Percentiles rank a stretch among this genome's conserved stretches.
phyloP scores from a whole-genome alignment of 1,284 basidiomycete species.

The Exobasidium rhododendri region DNA sequence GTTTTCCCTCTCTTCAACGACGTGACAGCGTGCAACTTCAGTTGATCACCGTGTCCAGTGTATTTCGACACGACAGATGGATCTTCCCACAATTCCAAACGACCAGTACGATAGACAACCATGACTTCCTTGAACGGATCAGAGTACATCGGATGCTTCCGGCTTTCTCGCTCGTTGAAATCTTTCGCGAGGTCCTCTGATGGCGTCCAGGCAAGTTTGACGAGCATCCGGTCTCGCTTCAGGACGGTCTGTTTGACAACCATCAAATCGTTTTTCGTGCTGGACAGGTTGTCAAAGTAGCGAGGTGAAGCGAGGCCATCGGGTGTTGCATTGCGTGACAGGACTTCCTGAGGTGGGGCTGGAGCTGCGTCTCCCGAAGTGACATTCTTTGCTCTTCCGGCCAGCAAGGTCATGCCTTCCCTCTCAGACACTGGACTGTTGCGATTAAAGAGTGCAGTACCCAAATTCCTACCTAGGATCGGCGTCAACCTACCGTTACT shows the following conservation, averaged over 20 bases:
- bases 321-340: slow-evolving; percentile 22
- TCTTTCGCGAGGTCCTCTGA: slow-evolving; percentile 60
- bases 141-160: slow-evolving; percentile 61
- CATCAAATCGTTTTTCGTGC: slow-evolving; percentile 13
- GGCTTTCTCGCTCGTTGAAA: slow-evolving; percentile 69
- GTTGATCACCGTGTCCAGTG: slow-evolving; percentile 28
- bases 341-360: slow-evolving; percentile 36
- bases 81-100: slow-evolving; percentile 74
- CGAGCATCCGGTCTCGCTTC: slow-evolving; percentile 75
- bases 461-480: slow-evolving; percentile 18
- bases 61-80: slow-evolving; percentile 58
- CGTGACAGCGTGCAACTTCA: slow-evolving; percentile 68
- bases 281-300: background rate
- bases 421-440: slow-evolving; percentile 4
- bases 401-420: background rate
- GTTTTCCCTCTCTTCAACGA: slow-evolving; percentile 65
- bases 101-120: slow-evolving; percentile 71
- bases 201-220: slow-evolving; percentile 67
- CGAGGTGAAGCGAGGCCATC: background rate
- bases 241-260: slow-evolving; percentile 31
- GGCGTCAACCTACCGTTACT: slow-evolving; percentile 13
- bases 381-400: background rate
- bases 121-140: slow-evolving; percentile 73
- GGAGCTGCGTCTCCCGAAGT: slow-evolving; percentile 33
- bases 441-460: slow-evolving; percentile 27